A percentile compares a stretch with the other conserved stretches of the same genome.
These are phyloP conservation scores for Saccharomyces hybrid DNA, from an alignment of 1,139 yeast genomes.

Conservation along the genomic window DNA sequence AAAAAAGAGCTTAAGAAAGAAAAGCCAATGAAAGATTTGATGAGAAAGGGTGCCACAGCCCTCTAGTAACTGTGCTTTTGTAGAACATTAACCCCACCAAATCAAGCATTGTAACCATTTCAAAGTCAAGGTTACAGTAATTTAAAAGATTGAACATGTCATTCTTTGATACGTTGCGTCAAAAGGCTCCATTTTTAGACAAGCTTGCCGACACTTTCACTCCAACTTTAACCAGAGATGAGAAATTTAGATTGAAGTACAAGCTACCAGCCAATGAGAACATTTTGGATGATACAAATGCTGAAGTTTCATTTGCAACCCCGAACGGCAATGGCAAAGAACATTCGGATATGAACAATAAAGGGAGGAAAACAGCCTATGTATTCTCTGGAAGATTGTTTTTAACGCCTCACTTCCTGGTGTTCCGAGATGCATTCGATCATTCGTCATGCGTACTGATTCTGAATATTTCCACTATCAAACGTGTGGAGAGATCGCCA, in stretches of 20 bases:
- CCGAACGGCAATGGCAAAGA: conserved; percentile 19
- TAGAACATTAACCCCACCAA: not conserved
- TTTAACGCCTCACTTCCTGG: conserved; percentile 66
- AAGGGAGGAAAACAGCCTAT: conserved; percentile 24
- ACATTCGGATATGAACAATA: not conserved
- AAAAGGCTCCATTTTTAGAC: conserved; percentile 45
- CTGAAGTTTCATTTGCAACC: conserved; percentile 53
- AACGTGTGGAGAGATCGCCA: conserved; percentile 80
- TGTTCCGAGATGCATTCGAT: conserved; percentile 67
- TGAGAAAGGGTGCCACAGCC: not conserved
- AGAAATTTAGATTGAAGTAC: conserved; percentile 58
- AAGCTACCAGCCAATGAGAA: conserved; percentile 65
- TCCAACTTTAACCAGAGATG: conserved; percentile 45
- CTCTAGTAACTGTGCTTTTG: not conserved
- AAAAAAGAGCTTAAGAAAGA: not conserved
- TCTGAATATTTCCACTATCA: conserved; percentile 68
- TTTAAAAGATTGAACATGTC: conserved; percentile 35
- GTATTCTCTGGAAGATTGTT: conserved; percentile 53
- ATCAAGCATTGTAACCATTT: not conserved
- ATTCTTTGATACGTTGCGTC: conserved; percentile 42
- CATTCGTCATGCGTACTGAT: conserved; percentile 59
- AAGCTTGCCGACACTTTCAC: conserved; percentile 28
- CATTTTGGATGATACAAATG: conserved; percentile 59
- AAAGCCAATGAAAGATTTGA: not conserved
- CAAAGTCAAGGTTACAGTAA: not conserved